Evolutionary conservation across 78 protist genomes (phyloP).

Genomic region (Bigelowiella natans): DNA sequence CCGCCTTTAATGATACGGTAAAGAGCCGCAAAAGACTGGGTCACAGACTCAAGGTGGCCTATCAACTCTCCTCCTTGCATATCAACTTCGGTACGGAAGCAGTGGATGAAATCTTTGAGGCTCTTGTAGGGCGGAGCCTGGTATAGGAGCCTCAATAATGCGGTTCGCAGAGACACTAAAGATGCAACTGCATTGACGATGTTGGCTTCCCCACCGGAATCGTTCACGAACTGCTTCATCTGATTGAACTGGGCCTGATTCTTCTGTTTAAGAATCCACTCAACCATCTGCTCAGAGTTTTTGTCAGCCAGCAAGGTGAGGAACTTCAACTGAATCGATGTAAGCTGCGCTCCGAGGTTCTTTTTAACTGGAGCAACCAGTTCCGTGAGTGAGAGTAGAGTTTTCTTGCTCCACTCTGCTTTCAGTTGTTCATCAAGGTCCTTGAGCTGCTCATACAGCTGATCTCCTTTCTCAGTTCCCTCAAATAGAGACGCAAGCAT

Average conservation of each 20-base stretch:
- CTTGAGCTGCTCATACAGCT: not conserved
- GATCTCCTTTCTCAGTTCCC: not conserved
- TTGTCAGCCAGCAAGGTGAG: not conserved
- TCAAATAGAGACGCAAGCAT: not conserved
- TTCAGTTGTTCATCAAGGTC: not conserved
- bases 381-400: not conserved
- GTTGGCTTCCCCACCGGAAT: not conserved
- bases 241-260: not conserved
- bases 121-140: not conserved
- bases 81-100: not conserved
- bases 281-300: not conserved
- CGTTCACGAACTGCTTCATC: not conserved
- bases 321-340: not conserved
- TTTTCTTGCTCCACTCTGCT: not conserved
- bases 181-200: not conserved
- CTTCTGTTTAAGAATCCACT: not conserved
- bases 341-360: not conserved
- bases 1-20: not conserved
- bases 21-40: not conserved
- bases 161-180: not conserved
- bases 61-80: not conserved
- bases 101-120: not conserved
- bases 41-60: not conserved
- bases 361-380: not conserved
- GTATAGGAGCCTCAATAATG: not conserved